Conservation (phyloP, 306 rosid genomes). For the Sicyos edulis region DNA sequence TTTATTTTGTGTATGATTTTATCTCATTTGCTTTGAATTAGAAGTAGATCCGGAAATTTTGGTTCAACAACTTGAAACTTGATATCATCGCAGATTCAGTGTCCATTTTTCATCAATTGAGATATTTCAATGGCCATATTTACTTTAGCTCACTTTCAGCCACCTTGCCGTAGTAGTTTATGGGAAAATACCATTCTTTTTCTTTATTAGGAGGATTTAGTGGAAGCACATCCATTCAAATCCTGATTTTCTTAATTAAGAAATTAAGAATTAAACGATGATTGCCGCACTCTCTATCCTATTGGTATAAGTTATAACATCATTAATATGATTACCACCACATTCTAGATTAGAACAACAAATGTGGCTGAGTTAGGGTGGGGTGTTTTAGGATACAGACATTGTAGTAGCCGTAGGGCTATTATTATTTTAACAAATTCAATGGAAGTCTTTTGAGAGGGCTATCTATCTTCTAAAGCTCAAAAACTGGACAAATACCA, state of each 20-base stretch:
- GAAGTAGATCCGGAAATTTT: too few species aligned
- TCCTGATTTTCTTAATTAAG: not conserved
- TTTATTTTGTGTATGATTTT: too few species aligned
- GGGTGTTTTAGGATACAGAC: not conserved
- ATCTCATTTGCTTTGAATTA: too few species aligned
- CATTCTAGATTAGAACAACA: not conserved
- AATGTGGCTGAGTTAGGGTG: not conserved
- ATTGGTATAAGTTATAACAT: not conserved
- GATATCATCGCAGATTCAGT: not conserved
- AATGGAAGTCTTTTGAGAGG: too few species aligned
- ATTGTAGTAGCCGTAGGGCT: not conserved
- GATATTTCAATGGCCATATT: not conserved
- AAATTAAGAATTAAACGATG: not conserved
- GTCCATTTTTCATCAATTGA: not conserved
- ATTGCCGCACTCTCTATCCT: not conserved
- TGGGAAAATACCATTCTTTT: not conserved
- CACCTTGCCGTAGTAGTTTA: not conserved
- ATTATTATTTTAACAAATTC: too few species aligned
- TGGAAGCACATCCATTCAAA: too few species aligned
- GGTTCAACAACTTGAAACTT: not conserved
- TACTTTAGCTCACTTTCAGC: not conserved
- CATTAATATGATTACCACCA: not conserved
- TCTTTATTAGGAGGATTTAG: not conserved
- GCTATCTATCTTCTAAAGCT: too few species aligned
- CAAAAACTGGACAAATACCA: too few species aligned